Evolutionary conservation across 352 stramenopile genomes (phyloP).

Genomic region (Globisporangium acanthophoron): DNA sequence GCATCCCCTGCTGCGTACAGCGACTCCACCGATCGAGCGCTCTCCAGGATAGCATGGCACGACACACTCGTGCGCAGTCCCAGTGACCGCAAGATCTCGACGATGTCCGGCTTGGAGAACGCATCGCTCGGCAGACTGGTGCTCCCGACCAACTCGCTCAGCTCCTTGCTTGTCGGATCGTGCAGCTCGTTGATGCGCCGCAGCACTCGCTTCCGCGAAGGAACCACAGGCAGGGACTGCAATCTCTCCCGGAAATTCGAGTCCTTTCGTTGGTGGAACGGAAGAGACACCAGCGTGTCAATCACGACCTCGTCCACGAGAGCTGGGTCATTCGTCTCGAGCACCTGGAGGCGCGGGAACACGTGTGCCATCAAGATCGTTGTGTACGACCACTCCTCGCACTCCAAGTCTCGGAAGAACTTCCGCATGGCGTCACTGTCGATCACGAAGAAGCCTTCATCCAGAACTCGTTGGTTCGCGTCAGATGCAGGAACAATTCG

Average conservation of each 20-base stretch:
- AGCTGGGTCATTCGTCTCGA: conserved; percentile 23
- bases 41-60: conserved; percentile 68
- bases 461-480: conserved; percentile 39
- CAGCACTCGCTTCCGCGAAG: conserved; percentile 47
- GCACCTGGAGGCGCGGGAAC: conserved; percentile 36
- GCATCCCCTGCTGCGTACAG: conserved; percentile 27
- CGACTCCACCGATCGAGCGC: conserved; percentile 49
- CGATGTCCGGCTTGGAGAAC: conserved; percentile 39
- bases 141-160: conserved; percentile 58
- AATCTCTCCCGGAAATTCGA: conserved; percentile 41
- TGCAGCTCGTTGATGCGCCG: conserved; percentile 53
- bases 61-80: conserved; percentile 57
- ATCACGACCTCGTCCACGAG: conserved; percentile 53
- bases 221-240: conserved; percentile 35
- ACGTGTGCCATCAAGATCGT: conserved; percentile 57
- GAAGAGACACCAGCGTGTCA: conserved; percentile 32
- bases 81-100: conserved; percentile 48
- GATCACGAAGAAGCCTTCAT: conserved; percentile 42
- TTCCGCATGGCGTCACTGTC: conserved; percentile 26
- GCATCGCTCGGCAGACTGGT: conserved; percentile 49
- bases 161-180: conserved; percentile 59
- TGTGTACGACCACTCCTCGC: conserved; percentile 54
- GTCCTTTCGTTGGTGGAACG: conserved; percentile 53
- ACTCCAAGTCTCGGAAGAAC: conserved; percentile 40
- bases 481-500: conserved; percentile 35